Evolutionary conservation across 768 basidiomycete species (phyloP), one percentile per base, ranked within the genome.

Genomic region (Dictyophora rubrovolvata): DNA sequence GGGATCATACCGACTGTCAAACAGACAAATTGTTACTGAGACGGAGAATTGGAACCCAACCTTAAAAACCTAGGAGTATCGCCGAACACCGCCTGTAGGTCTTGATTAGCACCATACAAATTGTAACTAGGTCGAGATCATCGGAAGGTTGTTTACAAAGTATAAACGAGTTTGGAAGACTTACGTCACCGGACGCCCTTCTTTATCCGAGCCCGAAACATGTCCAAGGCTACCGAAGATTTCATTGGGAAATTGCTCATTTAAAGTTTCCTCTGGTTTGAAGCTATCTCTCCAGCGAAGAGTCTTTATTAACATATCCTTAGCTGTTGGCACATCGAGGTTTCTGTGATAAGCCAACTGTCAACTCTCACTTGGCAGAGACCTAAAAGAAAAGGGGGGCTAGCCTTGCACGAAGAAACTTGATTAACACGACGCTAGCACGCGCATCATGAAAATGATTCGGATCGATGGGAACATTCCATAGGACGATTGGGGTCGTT

Each of bases 321-420:
- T 72, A 21, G 86, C 86, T 47, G 81, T 80, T 4, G 63, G 53
- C 21, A 78, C 67, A 63, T 75, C 77, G 63, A 86, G 70, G 55
- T 83, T 75, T 64, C 85, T 84, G 35, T 14, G 28, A 12, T 47
- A 36, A 53, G 16, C 14, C 21, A 35, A 20, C n/a, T 16, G 21
- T 16, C 17, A 20, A 42, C 18, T 48, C n/a, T 7, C 8, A 10
- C 17, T 28, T 17, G 34, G 34, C 33, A 20, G 6, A 20, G 22
- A 48, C 17, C 11, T 9, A 36, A 53, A 56, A 17, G 51, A 18
- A 23, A 20, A 22, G 22, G 34, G n/a, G 14, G 11, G 49, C 69
- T 36, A 64, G 83, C 86, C 86, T 80, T 5, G 89, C 89, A 59
- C 86, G 78, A 33, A 89, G 72, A 74, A 91, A 92, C 67, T 91